Base-by-base conservation (phyloP, 83 land plant species). In the Diphasiastrum complanatum region DNA sequence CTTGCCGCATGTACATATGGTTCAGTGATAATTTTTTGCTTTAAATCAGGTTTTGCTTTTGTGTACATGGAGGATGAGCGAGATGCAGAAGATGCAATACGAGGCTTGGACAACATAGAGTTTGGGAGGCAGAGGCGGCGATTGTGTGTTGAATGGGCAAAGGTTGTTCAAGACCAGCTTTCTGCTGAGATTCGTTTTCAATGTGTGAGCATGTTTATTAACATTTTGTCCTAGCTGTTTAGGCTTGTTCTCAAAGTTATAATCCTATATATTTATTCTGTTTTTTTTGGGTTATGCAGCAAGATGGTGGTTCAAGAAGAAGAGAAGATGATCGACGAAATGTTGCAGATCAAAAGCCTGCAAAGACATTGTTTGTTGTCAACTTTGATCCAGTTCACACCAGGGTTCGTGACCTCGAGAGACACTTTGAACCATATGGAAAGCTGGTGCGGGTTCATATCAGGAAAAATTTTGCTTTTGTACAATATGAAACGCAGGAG, bases 401-500 rank as follows among this genome's bases (percentile, higher is more conserved):
- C 11, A 55, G 59, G 1, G 27, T 27, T 10, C 59, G 59, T 18
- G 59, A 55, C 35, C 27, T 55, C 6, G 59, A 55, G 34, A 24
- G 35, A 19, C 59, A 55, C 19, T 55, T 55, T 55, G 59, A 55
- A 35, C 59, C 59, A 0, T 55, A 26, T 55, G 59, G 59, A 8
- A 55, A 55, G 35, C 59, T 55, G 5, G 59, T 55, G 35, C 34
- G 59, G 30, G 59, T 55, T 12, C 59, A 55, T 16, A 55, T 55
- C 8, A 31, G 59, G 11, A 55, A 55, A 19, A 55, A 55, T 35
- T 55, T 55, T 30, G 59, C 59, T 79, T 80, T 80, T 61, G 79
- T 80, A 35, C 83, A 80, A 58, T 80, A 71, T 65, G 83, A 71
- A 26, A 75, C 66, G 10, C 83, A 67, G 47, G 83, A 80, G 26